Base-by-base conservation (phyloP, 2,329 filamentous ascomycete species). In the Aspergillus sojae region DNA sequence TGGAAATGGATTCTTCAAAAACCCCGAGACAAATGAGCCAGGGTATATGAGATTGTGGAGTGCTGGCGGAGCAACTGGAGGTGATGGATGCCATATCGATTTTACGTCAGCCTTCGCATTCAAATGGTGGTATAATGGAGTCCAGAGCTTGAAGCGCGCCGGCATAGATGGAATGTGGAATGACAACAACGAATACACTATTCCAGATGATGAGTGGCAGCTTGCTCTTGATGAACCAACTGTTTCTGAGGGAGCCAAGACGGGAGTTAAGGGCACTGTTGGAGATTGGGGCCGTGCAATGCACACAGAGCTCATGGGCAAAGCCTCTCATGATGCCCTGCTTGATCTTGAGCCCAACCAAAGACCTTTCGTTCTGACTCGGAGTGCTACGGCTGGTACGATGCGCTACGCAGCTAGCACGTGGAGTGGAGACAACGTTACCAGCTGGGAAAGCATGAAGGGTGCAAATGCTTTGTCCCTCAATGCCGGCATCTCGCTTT, bases 141-240 rank as follows among this genome's bases (percentile, higher is more conserved):
- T 91, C 10, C 83, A 85, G 63, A 83, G 82, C 57, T 80, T 92
- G 1, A 86, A 86, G 60, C 78, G 85, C 30, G 78, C 86, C 10
- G 89, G 89, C 1, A 89, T 92, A 61, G 89, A 91, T 67, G 89
- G 84, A 55, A 91, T 92, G 78, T 92, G 90, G 90, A 92, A 92
- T 67, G 90, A 92, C 73, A 92, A 92, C 76, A 92, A 92, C 68
- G 90, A 92, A 74, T 92, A 91, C 73, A 88, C 86, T 0, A 82
- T 91, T 3, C 84, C 87, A 0, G 82, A 86, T 64, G 90, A 92
- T 63, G 80, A 84, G 28, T 92, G 89, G 89, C 77, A 86, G 61
- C 85, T 88, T 58, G 84, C 86, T 0, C 79, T 91, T 0, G 82
- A 87, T 46, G 78, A 80, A 43, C 64, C 68, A 1, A 77, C 77